Base-by-base conservation (phyloP, 805 yeast species). In the Yamadazyma kitorensis region DNA sequence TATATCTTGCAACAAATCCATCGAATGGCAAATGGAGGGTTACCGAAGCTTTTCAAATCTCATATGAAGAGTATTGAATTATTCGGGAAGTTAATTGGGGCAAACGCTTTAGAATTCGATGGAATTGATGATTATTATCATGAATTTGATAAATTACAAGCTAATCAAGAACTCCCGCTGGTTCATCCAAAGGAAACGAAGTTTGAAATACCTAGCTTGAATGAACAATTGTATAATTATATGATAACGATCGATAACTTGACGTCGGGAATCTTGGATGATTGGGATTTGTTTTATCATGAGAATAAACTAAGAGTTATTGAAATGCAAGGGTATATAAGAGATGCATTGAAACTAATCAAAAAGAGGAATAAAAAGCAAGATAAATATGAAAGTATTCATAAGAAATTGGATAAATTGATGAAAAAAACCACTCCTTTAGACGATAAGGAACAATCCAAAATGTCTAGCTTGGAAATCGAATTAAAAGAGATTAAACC, bases 311-410 rank as follows among this genome's bases (percentile, higher is more conserved):
- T 51, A 1, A 56, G 64, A 39, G 57, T 71, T 17, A 53, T 55
- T 28, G 71, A 61, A 25, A 66, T 74, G 72, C 50, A 51, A 17
- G 48, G 45, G 3, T 55, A 61, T 31, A 44, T 74, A 33, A 57
- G 61, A 22, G 57, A 55, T 7, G 48, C 62, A 1, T 47, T 62
- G 37, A 67, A 66, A 42, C 44, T 73, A 32, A 57, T 75, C 13
- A 62, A 63, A 13, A 70, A 70, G 39, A 52, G 80, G 32, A 59
- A 61, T 37, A 68, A 64, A 35, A 68, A 68, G 51, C 66, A 70
- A 39, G 54, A 52, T 11, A 69, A 68, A 30, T 62, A 55, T 31
- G 70, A 64, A 31, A 67, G 64, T 45, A 44, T 57, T 24, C 57
- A 58, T 24, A 52, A 53, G 31, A 53, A 61, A 19, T 53, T 70